Conservation (phyloP, 257 asterid genomes). For the Jacaranda mimosifolia region DNA sequence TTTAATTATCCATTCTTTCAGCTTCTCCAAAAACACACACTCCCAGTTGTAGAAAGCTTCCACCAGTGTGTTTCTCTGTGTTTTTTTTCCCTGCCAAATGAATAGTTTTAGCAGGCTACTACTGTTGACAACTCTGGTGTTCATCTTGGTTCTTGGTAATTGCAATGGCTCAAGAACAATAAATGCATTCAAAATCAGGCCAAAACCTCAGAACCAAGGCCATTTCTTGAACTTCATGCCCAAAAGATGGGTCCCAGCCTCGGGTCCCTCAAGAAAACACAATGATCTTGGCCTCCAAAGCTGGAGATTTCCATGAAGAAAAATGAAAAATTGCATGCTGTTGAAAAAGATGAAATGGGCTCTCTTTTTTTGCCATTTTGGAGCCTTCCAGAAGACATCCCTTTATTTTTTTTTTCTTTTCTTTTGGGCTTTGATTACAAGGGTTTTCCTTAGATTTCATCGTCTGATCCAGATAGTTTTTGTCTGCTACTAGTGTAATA, state of each 20-base stretch:
- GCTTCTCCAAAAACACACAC: slow-evolving; percentile 1
- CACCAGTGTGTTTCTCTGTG: not conserved
- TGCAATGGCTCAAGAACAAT: slow-evolving; percentile 56
- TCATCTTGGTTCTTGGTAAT: slow-evolving; percentile 36
- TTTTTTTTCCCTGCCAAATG: slow-evolving; percentile 32
- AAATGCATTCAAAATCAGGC: slow-evolving; percentile 49
- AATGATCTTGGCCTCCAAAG: slow-evolving; percentile 69
- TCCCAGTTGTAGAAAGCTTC: not conserved
- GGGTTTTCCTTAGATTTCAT: not conserved
- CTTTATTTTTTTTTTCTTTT: not conserved
- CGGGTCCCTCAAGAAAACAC: slow-evolving; percentile 80
- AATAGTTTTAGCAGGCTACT: slow-evolving; percentile 32
- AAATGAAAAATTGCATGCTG: not conserved
- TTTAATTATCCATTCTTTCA: slow-evolving; percentile 28
- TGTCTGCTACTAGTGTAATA: not conserved
- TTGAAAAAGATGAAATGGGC: not conserved
- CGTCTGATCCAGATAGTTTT: not conserved
- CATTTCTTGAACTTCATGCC: slow-evolving; percentile 68
- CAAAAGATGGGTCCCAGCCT: slow-evolving; percentile 67
- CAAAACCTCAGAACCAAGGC: slow-evolving; percentile 37
- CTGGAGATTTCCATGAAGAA: slow-evolving; percentile 58
- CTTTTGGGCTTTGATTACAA: slow-evolving; percentile 14
- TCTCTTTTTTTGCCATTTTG: not conserved
- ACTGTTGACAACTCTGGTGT: slow-evolving; percentile 30
- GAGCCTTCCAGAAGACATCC: not conserved